Evolutionary conservation across 345 rosid species (phyloP).

Genomic region (Streptanthus diversifolius): DNA sequence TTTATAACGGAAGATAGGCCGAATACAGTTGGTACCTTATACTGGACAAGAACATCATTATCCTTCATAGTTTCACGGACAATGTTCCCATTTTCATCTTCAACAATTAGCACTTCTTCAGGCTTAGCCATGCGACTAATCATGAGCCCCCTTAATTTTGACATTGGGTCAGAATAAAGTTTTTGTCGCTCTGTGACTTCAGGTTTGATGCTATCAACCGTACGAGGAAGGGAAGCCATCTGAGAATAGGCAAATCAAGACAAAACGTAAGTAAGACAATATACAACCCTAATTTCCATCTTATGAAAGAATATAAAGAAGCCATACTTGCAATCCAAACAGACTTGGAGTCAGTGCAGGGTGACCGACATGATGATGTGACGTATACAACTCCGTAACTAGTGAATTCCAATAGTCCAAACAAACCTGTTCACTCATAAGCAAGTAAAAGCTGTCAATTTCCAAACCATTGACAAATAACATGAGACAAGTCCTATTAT

Average conservation of each 20-base stretch:
- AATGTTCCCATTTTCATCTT: slow-evolving; percentile 98
- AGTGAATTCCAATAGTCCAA: slow-evolving; percentile 95
- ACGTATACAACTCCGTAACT: slow-evolving; percentile 78
- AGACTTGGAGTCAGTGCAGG: slow-evolving; percentile 63
- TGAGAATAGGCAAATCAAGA: slow-evolving; percentile 33
- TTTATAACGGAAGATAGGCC: slow-evolving; percentile 1
- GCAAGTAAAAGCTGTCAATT: slow-evolving; percentile 15
- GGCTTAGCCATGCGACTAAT: slow-evolving; percentile 98
- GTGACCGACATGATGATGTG: slow-evolving; percentile 61
- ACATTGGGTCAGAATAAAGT: slow-evolving; percentile 74
- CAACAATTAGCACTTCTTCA: slow-evolving; percentile 94
- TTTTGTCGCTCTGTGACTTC: slow-evolving; percentile 63
- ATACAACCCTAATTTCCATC: background rate
- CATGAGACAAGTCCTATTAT: background rate
- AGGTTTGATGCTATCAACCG: slow-evolving; percentile 69
- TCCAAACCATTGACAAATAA: slow-evolving; percentile 8
- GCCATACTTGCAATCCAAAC: slow-evolving; percentile 71
- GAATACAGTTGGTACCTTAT: slow-evolving; percentile 53
- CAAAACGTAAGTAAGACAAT: slow-evolving; percentile 15
- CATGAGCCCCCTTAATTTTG: slow-evolving; percentile 88
- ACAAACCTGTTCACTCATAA: slow-evolving; percentile 65
- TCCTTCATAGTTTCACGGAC: slow-evolving; percentile 99
- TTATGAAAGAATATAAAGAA: slow-evolving; percentile 1
- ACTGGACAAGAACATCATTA: slow-evolving; percentile 97
- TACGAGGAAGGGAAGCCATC: slow-evolving; percentile 63